Evolutionary conservation across 2,329 filamentous ascomycete genomes (phyloP).

Genomic region (Hymenoscyphus infarciens): DNA sequence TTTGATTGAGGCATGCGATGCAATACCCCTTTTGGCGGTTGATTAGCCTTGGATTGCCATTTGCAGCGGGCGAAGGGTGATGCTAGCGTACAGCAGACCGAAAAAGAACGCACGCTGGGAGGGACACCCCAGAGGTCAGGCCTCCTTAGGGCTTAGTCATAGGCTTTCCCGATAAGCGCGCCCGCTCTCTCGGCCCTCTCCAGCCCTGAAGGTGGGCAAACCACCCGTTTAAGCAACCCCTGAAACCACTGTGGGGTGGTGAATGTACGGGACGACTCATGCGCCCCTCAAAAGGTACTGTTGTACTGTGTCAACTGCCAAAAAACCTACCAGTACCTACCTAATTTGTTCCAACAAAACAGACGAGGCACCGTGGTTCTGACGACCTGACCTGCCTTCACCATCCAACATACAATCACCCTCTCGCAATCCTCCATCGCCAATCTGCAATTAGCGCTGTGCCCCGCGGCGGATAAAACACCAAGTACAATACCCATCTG

Average conservation of each 20-base stretch:
- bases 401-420: neutral
- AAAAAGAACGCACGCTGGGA: neutral
- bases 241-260: slow-evolving; percentile 4
- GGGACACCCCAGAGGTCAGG: neutral
- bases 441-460: slow-evolving; percentile 2
- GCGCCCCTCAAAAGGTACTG: neutral
- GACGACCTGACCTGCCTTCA: neutral
- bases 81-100: neutral
- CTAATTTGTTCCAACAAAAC: neutral
- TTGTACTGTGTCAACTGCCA: slow-evolving; percentile 1
- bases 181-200: neutral
- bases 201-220: neutral
- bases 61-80: neutral
- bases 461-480: slow-evolving; percentile 4
- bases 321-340: too few relatives aligned
- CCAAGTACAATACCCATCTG: neutral
- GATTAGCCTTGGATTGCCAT: neutral
- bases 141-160: too few relatives aligned
- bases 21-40: neutral
- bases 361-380: neutral
- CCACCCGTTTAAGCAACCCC: neutral
- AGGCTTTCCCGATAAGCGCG: too few relatives aligned
- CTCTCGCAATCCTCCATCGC: neutral
- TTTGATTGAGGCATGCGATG: neutral
- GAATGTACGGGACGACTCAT: neutral